A percentile compares a stretch with the other conserved stretches of the same genome.
Conservation (phyloP, 495 filamentous ascomycete species). For the Penicillium fimorum region DNA sequence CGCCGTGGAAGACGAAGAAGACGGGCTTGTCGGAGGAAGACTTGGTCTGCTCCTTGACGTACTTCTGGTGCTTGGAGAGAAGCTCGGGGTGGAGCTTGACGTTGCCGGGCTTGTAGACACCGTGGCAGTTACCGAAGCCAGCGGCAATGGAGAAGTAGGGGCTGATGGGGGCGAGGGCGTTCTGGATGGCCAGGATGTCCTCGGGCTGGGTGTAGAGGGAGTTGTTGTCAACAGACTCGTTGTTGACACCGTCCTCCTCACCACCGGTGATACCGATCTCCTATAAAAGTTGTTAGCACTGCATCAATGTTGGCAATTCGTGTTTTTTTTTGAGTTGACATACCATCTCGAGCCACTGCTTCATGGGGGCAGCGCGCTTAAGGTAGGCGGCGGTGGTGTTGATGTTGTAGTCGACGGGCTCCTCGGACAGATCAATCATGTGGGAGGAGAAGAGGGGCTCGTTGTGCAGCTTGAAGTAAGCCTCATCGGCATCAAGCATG, state of each 20-base stretch:
- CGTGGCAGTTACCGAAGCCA: constrained; percentile 98
- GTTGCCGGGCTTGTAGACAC: constrained; percentile 98
- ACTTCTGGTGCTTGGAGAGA: constrained; percentile 88
- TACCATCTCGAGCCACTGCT: constrained; percentile 99
- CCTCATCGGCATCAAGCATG: constrained; percentile 89
- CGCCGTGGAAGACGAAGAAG: constrained; percentile 99
- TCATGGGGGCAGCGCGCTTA: constrained; percentile 87
- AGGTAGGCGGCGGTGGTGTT: constrained; percentile 85
- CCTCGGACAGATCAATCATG: constrained; percentile 97
- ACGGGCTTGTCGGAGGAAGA: constrained; percentile 80
- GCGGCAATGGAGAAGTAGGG: constrained; percentile 97
- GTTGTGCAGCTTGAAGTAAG: constrained; percentile 86
- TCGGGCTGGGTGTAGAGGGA: constrained; percentile 96
- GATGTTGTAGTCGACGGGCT: constrained; percentile 86
- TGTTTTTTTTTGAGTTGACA: constrained; percentile 16
- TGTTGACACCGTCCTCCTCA: constrained; percentile 85
- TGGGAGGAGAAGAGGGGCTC: constrained; percentile 92
- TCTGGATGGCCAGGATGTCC: constrained; percentile 87
- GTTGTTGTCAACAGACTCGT: constrained; percentile 82
- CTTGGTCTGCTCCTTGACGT: constrained; percentile 71
- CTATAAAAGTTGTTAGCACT: constrained; percentile 33
- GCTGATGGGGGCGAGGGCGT: constrained; percentile 74
- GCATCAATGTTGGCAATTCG: not conserved
- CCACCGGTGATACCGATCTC: constrained; percentile 94
- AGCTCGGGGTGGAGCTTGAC: constrained; percentile 93